phyloP scores from a whole-genome alignment of 345 rosid species.

The Raphanus sativus region DNA sequence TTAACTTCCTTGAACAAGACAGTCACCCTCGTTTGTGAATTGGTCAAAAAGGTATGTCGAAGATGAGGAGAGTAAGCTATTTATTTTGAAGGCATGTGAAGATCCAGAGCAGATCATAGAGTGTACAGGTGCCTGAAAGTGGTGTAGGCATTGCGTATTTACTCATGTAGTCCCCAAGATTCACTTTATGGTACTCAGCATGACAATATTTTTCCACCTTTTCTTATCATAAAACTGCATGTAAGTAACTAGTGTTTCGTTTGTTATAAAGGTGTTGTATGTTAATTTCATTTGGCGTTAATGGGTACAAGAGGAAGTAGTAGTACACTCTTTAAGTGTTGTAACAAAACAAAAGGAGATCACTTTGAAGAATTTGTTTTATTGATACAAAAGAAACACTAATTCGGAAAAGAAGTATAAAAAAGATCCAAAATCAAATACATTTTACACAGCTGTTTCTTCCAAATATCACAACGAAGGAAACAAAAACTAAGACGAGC shows the following conservation, averaged over 20 bases:
- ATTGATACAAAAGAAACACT: not conserved
- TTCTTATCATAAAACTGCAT: not conserved
- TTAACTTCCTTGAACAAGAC: not conserved
- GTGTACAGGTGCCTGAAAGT: slow-evolving; percentile 89
- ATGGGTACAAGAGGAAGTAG: not conserved
- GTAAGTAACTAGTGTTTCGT: not conserved
- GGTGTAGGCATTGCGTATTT: slow-evolving; percentile 92
- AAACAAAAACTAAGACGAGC: not conserved
- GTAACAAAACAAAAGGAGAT: not conserved
- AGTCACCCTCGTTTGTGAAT: slow-evolving; percentile 17
- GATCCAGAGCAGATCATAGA: slow-evolving; percentile 89
- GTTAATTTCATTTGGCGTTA: not conserved
- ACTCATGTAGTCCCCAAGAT: slow-evolving; percentile 46
- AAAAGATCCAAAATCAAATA: not conserved
- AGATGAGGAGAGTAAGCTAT: slow-evolving; percentile 53
- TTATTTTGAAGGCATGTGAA: slow-evolving; percentile 56
- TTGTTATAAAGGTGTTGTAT: not conserved
- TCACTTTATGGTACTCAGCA: not conserved
- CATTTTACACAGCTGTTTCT: slow-evolving; percentile 21
- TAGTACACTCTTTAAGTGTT: not conserved
- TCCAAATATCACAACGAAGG: slow-evolving; percentile 1
- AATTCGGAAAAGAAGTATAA: not conserved
- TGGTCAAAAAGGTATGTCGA: slow-evolving; percentile 63
- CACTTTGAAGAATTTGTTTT: not conserved
- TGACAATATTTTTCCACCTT: not conserved